A percentile compares a stretch with the other conserved stretches of the same genome.
Conservation (phyloP, 2,329 filamentous ascomycete genomes). For the Cladophialophora psammophila region DNA sequence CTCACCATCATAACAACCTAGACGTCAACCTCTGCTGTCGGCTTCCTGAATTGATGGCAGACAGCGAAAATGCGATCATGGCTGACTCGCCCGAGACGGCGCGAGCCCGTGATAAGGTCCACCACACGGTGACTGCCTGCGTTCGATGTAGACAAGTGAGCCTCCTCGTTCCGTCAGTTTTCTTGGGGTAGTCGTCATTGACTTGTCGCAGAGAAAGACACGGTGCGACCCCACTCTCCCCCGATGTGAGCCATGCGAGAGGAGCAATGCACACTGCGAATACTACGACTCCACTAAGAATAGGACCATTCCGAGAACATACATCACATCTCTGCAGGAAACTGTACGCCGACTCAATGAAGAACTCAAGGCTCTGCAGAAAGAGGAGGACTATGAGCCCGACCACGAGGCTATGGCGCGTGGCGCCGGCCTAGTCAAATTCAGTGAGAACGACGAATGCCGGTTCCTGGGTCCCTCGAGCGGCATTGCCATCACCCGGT, state of each 20-base stretch:
- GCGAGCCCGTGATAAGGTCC: conserved; percentile 33
- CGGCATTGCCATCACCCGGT: conserved; percentile 90
- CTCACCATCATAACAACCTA: background rate
- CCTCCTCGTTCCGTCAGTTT: background rate
- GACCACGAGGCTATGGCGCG: conserved; percentile 86
- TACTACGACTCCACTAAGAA: conserved; percentile 92
- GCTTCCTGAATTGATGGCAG: conserved; percentile 27
- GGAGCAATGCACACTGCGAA: conserved; percentile 89
- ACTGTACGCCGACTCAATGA: conserved; percentile 82
- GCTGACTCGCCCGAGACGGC: conserved; percentile 31
- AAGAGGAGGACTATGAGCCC: conserved; percentile 74
- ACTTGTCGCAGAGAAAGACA: conserved; percentile 79
- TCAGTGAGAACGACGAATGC: conserved; percentile 85
- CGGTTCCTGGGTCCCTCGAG: conserved; percentile 93
- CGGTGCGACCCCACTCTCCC: conserved; percentile 93
- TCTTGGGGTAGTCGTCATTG: conserved; percentile 10
- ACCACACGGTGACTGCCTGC: conserved; percentile 58
- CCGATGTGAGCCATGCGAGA: conserved; percentile 89
- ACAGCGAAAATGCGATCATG: conserved; percentile 34
- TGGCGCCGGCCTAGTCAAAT: conserved; percentile 81
- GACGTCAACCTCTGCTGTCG: background rate
- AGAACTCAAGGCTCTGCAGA: conserved; percentile 79
- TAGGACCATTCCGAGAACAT: conserved; percentile 84
- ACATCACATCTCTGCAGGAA: conserved; percentile 90
- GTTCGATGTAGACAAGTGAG: conserved; percentile 58